Base-by-base conservation (phyloP, 1,284 basidiomycete species). In the Ceratobasidium sp. region DNA sequence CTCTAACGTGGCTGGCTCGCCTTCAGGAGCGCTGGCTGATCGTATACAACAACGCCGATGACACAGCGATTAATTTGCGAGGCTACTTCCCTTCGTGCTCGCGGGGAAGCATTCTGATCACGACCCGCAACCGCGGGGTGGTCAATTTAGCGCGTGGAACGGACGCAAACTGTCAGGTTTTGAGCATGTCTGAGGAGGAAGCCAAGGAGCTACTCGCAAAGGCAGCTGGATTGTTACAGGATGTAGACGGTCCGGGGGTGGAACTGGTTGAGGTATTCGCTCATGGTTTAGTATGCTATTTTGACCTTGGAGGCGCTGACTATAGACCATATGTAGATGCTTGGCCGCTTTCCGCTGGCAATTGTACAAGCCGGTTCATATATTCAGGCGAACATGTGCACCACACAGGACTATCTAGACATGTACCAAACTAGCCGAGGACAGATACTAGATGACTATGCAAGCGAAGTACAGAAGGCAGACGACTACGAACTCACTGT, bases 321-420 rank as follows among this genome's bases (percentile, higher is more conserved):
- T 33, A 33, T 4, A 2, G 4, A 4, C 33, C 33, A 4, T 33
- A 33, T 4, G 33, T 53, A 69, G 71, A 64, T 61, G 10, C 53
- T 76, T 5, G 71, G 78, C 10, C 12, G 23, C 9, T 46, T 76
- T 28, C 53, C 63, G 51, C 40, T 75, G 5, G 61, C 70, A 20
- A 64, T 78, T n/a, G 56, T 63, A 1, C 77, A 78, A 18, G 46
- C 60, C 46, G 77, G 71, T n/a, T 55, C 69, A 71, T 78, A 64
- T 44, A 66, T 76, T 18, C 61, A 33, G 20, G 60, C 60, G 15
- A 9, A 58, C 40, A 26, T 18, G 12, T 71, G 60, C 53, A 55
- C 28, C 40, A 46, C 42, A 10, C 13, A 18, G 3, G 40, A 44
- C 9, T 66, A 66, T 28, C 13, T 44, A 6, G 40, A 64, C 18